A percentile compares a stretch with the other conserved stretches of the same genome.
Evolutionary conservation across 768 basidiomycete species (phyloP).

Genomic region (Boletus insuetus): DNA sequence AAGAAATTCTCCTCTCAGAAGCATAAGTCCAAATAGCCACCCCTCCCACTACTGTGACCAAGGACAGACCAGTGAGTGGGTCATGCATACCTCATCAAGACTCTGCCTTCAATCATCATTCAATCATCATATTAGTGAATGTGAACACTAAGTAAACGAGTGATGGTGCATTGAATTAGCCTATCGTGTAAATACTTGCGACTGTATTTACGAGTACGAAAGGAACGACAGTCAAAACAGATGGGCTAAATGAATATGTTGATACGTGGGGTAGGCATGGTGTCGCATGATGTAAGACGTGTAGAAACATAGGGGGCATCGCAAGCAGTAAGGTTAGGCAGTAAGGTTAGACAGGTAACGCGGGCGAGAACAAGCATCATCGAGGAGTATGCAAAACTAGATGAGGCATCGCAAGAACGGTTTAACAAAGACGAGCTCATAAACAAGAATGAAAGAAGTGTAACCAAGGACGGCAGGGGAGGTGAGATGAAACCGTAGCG

Average conservation of each 20-base stretch:
- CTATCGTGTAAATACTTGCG: slow-evolving; percentile 6
- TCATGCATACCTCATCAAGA: too few relatives aligned
- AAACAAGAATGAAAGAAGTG: slow-evolving; percentile 12
- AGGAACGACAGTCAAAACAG: neutral
- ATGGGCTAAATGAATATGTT: slow-evolving; percentile 4
- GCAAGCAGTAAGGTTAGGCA: neutral
- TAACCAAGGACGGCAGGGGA: neutral
- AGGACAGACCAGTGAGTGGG: too few relatives aligned
- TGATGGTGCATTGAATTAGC: slow-evolving; percentile 8
- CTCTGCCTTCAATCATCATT: too few relatives aligned
- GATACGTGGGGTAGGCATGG: neutral
- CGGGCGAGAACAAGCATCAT: slow-evolving; percentile 5
- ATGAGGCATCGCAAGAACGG: slow-evolving; percentile 12
- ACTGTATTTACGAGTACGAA: neutral
- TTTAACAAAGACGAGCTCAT: neutral
- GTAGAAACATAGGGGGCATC: slow-evolving; percentile 3
- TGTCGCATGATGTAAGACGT: slow-evolving; percentile 5
- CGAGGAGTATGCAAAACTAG: slow-evolving; percentile 6
- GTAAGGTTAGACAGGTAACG: neutral
- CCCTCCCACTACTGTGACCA: too few relatives aligned
- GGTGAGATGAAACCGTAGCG: too few relatives aligned
- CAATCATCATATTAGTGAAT: neutral
- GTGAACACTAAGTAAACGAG: slow-evolving; percentile 9
- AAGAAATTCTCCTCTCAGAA: too few relatives aligned
- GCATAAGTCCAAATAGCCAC: too few relatives aligned